Base-by-base conservation (phyloP, 225 moss, liverwort and hornwort genomes). In the Pleurozium schreberi region DNA sequence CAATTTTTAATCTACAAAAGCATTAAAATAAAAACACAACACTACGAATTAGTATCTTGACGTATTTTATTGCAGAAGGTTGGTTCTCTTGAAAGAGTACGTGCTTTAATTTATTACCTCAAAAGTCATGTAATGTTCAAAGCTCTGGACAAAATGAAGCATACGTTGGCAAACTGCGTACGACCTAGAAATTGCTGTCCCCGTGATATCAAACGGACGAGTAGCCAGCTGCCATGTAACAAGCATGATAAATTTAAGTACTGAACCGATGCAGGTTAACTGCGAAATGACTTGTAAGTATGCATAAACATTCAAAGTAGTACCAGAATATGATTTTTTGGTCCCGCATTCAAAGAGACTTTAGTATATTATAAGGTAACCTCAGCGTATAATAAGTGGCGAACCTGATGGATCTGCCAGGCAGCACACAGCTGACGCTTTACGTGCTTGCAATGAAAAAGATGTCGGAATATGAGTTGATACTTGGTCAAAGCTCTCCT, bases 51-150 rank as follows among this genome's bases (percentile, higher is more conserved):
- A 80, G 55, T 65, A 83, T 71, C 36, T 88, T 53, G n/a, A 53
- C 47, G 52, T 78, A 66, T 79, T 84, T 52, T 57, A 62, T 69
- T 50, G 42, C 58, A 61, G 82, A 38, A 87, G 67, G 30, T 50
- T 79, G 31, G 40, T 67, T 86, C 66, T 64, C 77, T 84, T 87
- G 60, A 40, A 67, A 33, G 31, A 67, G 33, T 59, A 65, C 28
- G 38, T 47, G 52, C 42, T 86, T 86, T 50, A 87, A 36, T 75
- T 59, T 16, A 57, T 90, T 83, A 96, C 96, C 96, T 99, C 98
- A 93, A 99, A 97, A 69, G 98, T 96, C 96, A 99, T 95, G 90
- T 99, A 99, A 90, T 99, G 98, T 92, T 99, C 96, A 85, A 96
- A 95, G 84, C 95, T 96, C 91, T 97, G 98, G 86, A 99, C 93